Evolutionary conservation across 768 basidiomycete species (phyloP).

Genomic region (Pleurotus platypus): DNA sequence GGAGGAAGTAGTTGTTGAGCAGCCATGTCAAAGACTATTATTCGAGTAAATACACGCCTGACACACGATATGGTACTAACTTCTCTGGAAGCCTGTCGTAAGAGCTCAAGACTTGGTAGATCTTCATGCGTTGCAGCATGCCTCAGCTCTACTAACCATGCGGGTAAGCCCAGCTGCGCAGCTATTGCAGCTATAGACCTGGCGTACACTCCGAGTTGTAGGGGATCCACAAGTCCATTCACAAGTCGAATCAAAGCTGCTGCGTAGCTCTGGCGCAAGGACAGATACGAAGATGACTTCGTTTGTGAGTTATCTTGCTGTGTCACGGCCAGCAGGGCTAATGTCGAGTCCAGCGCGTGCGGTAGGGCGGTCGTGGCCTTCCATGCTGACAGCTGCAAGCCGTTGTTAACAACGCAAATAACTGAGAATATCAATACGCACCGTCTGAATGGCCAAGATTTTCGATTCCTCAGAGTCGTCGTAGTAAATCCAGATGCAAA

Average conservation of each 20-base stretch:
- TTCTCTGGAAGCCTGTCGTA: conserved; percentile 76
- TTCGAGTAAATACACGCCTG: background rate
- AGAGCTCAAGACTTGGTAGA: conserved; percentile 75
- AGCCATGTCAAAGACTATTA: conserved; percentile 79
- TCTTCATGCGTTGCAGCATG: conserved; percentile 98
- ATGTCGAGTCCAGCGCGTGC: conserved; percentile 73
- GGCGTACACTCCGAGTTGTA: conserved; percentile 87
- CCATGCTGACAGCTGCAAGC: conserved; percentile 72
- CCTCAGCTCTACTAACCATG: conserved; percentile 87
- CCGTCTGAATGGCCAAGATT: conserved; percentile 59
- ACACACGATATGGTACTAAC: conserved; percentile 24
- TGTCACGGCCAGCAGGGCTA: conserved; percentile 59
- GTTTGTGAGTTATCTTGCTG: conserved; percentile 43
- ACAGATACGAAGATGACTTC: conserved; percentile 32
- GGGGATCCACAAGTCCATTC: conserved; percentile 92
- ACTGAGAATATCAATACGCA: conserved; percentile 27
- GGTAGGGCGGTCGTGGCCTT: conserved; percentile 71
- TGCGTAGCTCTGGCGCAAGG: conserved; percentile 74
- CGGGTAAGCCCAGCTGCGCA: conserved; percentile 77
- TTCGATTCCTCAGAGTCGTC: conserved; percentile 63
- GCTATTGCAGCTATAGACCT: conserved; percentile 90
- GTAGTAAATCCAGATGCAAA: conserved; percentile 72
- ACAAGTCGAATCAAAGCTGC: conserved; percentile 84
- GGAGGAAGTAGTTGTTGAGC: conserved; percentile 79
- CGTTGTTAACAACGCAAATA: conserved; percentile 7